Percentiles rank a stretch among this genome's conserved stretches.
Evolutionary conservation across 2,329 filamentous ascomycete genomes (phyloP).

Genomic region (Aspergillus nomiae): DNA sequence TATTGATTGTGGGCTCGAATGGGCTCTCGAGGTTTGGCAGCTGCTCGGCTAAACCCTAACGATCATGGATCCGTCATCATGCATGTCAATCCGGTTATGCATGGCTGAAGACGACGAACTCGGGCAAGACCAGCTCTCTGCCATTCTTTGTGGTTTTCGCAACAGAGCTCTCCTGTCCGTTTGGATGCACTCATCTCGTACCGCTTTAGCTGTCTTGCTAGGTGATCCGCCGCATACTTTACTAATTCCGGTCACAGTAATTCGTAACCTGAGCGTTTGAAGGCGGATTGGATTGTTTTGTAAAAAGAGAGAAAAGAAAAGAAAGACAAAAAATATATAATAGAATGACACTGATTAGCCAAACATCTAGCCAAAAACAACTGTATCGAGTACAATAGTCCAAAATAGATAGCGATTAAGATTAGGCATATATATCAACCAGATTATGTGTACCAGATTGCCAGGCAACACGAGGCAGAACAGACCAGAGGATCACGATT

Average conservation of each 20-base stretch:
- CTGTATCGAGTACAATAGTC: neutral
- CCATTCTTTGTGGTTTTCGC: too few relatives aligned
- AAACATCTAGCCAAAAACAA: neutral
- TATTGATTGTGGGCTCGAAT: conserved; percentile 10
- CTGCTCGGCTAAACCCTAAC: conserved; percentile 45
- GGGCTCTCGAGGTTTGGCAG: conserved; percentile 26
- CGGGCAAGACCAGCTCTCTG: too few relatives aligned
- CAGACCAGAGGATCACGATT: neutral
- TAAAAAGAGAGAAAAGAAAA: neutral
- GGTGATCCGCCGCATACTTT: too few relatives aligned
- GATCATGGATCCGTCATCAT: conserved; percentile 8
- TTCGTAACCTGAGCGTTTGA: neutral
- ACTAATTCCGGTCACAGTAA: too few relatives aligned
- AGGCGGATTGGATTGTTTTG: neutral
- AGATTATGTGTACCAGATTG: neutral
- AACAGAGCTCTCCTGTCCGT: too few relatives aligned
- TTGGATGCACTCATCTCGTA: too few relatives aligned
- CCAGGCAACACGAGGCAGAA: neutral
- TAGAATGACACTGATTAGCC: neutral
- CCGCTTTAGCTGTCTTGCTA: too few relatives aligned
- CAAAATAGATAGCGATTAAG: neutral
- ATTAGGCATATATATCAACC: neutral
- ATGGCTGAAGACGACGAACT: too few relatives aligned
- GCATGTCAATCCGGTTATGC: neutral
- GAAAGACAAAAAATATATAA: neutral